Conservation (phyloP, 805 yeast genomes). For the Clavispora fructus region DNA sequence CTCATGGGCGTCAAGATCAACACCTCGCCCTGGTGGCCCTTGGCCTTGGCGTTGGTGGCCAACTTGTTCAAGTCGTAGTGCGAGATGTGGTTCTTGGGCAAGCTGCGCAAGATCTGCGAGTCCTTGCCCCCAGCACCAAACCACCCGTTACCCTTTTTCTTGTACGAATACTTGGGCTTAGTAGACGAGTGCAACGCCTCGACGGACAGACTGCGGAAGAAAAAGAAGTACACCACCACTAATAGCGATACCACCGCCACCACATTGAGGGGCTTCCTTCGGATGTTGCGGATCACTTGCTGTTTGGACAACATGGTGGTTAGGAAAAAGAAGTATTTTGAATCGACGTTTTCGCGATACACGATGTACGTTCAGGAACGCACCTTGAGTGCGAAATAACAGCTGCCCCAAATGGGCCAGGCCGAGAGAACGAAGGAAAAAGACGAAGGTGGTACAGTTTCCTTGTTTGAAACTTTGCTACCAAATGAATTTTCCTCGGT, state of each 20-base stretch:
- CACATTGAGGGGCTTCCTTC: conserved; percentile 51
- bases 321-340: neutral
- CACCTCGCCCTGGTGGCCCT: conserved; percentile 73
- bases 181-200: conserved; percentile 6
- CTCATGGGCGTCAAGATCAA: conserved; percentile 88
- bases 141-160: conserved; percentile 41
- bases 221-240: conserved; percentile 38
- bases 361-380: neutral
- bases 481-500: no score
- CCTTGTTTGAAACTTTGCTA: no score
- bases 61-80: conserved; percentile 82
- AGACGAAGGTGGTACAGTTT: no score
- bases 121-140: conserved; percentile 45
- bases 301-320: conserved; percentile 13
- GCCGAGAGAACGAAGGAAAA: no score
- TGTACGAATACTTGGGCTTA: conserved; percentile 42
- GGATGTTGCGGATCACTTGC: conserved; percentile 43
- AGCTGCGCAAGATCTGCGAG: conserved; percentile 50
- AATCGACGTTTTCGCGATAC: conserved; percentile 1
- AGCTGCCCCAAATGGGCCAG: no score
- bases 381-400: neutral
- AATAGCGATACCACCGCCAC: conserved; percentile 44
- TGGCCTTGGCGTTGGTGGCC: conserved; percentile 66
- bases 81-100: conserved; percentile 69
- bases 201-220: conserved; percentile 14